These are phyloP conservation scores for Rhizopus sp. DNA, from an alignment of 371 early-diverging fungal genomes.

Conservation along the genomic window DNA sequence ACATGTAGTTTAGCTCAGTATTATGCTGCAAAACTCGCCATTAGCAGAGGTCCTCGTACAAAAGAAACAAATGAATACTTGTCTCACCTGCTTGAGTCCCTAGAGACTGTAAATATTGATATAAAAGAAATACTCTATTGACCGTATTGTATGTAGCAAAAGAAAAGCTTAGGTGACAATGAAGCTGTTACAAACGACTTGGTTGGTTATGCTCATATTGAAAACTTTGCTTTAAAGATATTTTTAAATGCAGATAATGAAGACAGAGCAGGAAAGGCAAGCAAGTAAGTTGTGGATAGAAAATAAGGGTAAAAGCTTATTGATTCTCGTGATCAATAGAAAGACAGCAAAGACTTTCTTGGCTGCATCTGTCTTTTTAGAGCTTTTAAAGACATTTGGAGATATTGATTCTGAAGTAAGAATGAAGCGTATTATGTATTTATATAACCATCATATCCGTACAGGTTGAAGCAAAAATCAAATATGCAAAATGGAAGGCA, in stretches of 20 bases:
- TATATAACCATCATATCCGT: neutral
- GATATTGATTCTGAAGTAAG: slow-evolving; percentile 70
- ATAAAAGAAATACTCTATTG: neutral
- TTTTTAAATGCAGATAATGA: slow-evolving; percentile 93
- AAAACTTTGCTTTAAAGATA: slow-evolving; percentile 88
- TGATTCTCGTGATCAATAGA: slow-evolving; percentile 33
- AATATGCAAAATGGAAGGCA: slow-evolving; percentile 95
- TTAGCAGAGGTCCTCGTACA: slow-evolving; percentile 60
- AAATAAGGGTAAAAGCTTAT: neutral
- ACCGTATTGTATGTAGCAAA: slow-evolving; percentile 55
- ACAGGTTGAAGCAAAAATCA: slow-evolving; percentile 84
- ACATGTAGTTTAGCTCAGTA: slow-evolving; percentile 65
- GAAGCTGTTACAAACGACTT: slow-evolving; percentile 80
- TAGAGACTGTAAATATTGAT: slow-evolving; percentile 67
- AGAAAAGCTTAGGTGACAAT: slow-evolving; percentile 58
- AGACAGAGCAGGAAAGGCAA: slow-evolving; percentile 78
- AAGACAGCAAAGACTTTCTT: slow-evolving; percentile 87
- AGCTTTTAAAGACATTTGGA: slow-evolving; percentile 80
- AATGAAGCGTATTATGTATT: neutral
- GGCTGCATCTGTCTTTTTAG: slow-evolving; percentile 83
- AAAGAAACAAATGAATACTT: slow-evolving; percentile 69
- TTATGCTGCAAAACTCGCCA: slow-evolving; percentile 86
- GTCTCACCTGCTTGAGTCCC: slow-evolving; percentile 65
- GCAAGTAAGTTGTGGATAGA: slow-evolving; percentile 55
- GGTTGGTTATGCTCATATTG: slow-evolving; percentile 83